Evolutionary conservation across 805 yeast genomes (phyloP).

Genomic region (Vanderwaltozyma verrucispora): DNA sequence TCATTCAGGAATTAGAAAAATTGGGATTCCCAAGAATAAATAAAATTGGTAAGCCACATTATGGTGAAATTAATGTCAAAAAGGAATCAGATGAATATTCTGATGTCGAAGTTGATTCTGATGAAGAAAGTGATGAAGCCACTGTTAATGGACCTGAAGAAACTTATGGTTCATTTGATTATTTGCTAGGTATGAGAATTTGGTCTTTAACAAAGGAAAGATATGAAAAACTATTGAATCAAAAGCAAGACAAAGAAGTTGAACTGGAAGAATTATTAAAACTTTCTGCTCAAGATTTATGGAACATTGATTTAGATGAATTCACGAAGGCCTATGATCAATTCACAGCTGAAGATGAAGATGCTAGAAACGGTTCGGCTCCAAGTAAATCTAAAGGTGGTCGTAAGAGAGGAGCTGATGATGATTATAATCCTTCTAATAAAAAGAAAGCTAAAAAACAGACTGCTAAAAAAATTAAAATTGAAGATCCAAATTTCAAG

Average conservation of each 20-base stretch:
- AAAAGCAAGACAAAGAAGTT: constrained; percentile 59
- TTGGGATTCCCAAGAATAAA: constrained; percentile 69
- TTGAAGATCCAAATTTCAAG: constrained; percentile 21
- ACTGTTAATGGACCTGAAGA: constrained; percentile 38
- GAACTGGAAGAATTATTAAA: constrained; percentile 59
- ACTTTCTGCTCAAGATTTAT: constrained; percentile 73
- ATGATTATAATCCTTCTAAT: constrained; percentile 17
- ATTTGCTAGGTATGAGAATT: constrained; percentile 81
- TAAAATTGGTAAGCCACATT: constrained; percentile 55
- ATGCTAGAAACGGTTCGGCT: constrained; percentile 42
- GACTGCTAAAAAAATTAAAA: constrained; percentile 13
- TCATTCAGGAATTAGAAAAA: constrained; percentile 52
- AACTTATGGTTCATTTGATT: constrained; percentile 63
- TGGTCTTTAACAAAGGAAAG: constrained; percentile 90
- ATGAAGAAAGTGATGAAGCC: constrained; percentile 31
- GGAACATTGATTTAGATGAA: constrained; percentile 74
- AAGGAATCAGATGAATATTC: constrained; percentile 25
- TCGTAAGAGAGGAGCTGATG: constrained; percentile 22
- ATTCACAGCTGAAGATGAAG: constrained; percentile 57
- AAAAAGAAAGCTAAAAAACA: constrained; percentile 14
- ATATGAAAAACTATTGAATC: constrained; percentile 67
- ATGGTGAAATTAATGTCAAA: constrained; percentile 30
- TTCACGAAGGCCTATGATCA: constrained; percentile 57
- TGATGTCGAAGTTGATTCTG: constrained; percentile 33
- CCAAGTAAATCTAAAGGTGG: constrained; percentile 33